Percentiles rank a stretch among this genome's conserved stretches.
phyloP scores from a whole-genome alignment of 352 stramenopile species.

The Phytophthora chlamydospora region DNA sequence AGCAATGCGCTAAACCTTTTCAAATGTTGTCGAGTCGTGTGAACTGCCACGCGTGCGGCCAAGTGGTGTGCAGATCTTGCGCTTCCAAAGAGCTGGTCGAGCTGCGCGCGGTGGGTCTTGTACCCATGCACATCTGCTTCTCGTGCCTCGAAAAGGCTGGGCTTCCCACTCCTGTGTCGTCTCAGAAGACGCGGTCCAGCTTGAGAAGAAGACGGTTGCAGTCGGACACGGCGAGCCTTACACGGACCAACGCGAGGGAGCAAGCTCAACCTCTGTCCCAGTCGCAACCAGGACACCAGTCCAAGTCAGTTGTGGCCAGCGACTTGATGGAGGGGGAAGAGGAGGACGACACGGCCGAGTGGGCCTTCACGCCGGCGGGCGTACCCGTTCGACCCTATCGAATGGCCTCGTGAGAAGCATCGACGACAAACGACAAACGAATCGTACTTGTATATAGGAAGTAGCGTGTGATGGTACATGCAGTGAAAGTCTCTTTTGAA shows the following conservation, averaged over 20 bases:
- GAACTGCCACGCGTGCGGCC: slow-evolving; percentile 48
- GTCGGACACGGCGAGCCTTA: slow-evolving; percentile 23
- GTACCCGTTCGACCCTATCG: slow-evolving; percentile 37
- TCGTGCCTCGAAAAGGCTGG: slow-evolving; percentile 37
- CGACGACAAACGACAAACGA: slow-evolving; percentile 3
- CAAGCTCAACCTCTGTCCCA: slow-evolving; percentile 17
- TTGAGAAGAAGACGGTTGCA: slow-evolving; percentile 28
- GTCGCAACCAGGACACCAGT: slow-evolving; percentile 18
- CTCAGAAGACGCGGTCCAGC: slow-evolving; percentile 12
- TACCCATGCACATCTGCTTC: slow-evolving; percentile 52
- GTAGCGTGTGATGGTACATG: not conserved
- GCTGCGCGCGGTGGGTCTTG: slow-evolving; percentile 42
- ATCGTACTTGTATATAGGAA: slow-evolving; percentile 4
- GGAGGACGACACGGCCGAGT: slow-evolving; percentile 39
- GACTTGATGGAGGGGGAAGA: slow-evolving; percentile 33
- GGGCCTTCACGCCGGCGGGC: slow-evolving; percentile 38
- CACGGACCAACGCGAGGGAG: slow-evolving; percentile 3
- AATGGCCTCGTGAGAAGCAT: slow-evolving; percentile 10
- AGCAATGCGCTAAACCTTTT: slow-evolving; percentile 41
- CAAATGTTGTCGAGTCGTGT: slow-evolving; percentile 47
- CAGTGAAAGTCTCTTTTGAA: too few relatives aligned
- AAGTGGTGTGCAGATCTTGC: slow-evolving; percentile 44
- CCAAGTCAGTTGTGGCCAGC: slow-evolving; percentile 25
- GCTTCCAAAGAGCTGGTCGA: slow-evolving; percentile 46
- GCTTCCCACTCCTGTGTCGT: slow-evolving; percentile 20